phyloP scores from a whole-genome alignment of 129 eudicot genomes.

The Tagetes erecta region DNA sequence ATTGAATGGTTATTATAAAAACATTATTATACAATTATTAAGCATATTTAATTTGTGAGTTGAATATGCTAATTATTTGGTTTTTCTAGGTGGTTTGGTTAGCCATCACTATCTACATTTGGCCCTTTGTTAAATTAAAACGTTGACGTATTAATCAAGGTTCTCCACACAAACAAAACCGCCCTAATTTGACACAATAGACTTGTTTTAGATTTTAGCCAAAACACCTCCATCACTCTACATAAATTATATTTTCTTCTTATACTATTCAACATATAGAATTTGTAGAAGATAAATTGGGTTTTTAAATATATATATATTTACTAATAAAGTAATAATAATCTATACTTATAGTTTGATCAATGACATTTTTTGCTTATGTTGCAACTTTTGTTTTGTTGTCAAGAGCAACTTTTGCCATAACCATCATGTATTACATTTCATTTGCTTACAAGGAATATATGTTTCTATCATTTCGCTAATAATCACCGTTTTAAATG shows the following conservation, averaged over 20 bases:
- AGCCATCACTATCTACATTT: background rate
- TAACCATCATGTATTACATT: too few species aligned
- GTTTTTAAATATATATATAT: too few species aligned
- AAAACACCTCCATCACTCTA: background rate
- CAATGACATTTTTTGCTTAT: too few species aligned
- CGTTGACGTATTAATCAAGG: background rate
- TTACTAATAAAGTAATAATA: too few species aligned
- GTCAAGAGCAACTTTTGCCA: too few species aligned
- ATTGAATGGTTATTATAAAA: background rate
- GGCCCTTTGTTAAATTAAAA: background rate
- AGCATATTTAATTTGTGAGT: background rate
- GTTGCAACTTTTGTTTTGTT: too few species aligned
- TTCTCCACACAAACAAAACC: slow-evolving; percentile 13
- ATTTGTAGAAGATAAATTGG: too few species aligned
- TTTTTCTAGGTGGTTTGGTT: background rate
- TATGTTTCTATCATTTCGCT: too few species aligned
- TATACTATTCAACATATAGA: too few species aligned
- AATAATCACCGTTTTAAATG: too few species aligned
- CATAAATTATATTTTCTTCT: background rate
- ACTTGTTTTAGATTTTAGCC: background rate
- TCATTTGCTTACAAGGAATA: too few species aligned
- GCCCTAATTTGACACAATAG: background rate
- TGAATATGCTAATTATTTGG: background rate
- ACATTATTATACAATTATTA: background rate
- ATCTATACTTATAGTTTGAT: too few species aligned